phyloP scores from a whole-genome alignment of 2,329 filamentous ascomycete genomes.

The Atkinsonella hypoxylon region DNA sequence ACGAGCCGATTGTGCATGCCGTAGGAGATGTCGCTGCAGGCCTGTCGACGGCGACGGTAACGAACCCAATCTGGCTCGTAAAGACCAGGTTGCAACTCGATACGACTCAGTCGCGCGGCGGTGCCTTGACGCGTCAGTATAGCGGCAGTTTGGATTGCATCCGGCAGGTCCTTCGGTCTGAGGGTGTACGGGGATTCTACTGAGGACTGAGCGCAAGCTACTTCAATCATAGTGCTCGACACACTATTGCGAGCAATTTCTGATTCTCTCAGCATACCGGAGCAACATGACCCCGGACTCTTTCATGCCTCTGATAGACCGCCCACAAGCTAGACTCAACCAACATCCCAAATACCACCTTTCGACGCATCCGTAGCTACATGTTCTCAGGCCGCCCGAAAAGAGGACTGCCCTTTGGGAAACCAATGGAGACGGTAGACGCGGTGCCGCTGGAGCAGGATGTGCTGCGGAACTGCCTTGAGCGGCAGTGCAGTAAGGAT shows the following conservation, averaged over 20 bases:
- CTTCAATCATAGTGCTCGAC: too few species aligned
- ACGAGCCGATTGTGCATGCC: conserved; percentile 48
- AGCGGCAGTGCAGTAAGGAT: conserved; percentile 25
- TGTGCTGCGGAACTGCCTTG: conserved; percentile 31
- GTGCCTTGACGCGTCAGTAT: conserved; percentile 39
- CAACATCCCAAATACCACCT: conserved; percentile 19
- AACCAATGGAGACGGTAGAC: conserved; percentile 51
- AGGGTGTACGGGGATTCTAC: conserved; percentile 54
- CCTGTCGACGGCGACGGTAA: conserved; percentile 56
- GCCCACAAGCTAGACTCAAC: conserved; percentile 13
- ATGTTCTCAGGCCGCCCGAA: conserved; percentile 26
- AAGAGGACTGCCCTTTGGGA: conserved; percentile 40
- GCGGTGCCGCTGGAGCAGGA: conserved; percentile 41
- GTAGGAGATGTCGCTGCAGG: conserved; percentile 51
- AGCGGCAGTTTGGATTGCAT: conserved; percentile 58
- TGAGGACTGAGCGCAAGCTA: conserved; percentile 57
- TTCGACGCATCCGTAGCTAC: conserved; percentile 31
- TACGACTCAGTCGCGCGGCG: conserved; percentile 37
- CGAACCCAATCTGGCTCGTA: conserved; percentile 64
- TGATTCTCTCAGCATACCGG: too few species aligned
- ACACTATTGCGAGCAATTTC: too few species aligned
- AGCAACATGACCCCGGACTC: too few species aligned
- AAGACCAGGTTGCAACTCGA: conserved; percentile 62
- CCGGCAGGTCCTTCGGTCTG: conserved; percentile 49
- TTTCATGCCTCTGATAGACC: conserved; percentile 3